A percentile compares a stretch with the other conserved stretches of the same genome.
These are phyloP conservation scores for Niveomyces coronatus DNA, from an alignment of 2,329 filamentous ascomycete species.

Conservation along the genomic window DNA sequence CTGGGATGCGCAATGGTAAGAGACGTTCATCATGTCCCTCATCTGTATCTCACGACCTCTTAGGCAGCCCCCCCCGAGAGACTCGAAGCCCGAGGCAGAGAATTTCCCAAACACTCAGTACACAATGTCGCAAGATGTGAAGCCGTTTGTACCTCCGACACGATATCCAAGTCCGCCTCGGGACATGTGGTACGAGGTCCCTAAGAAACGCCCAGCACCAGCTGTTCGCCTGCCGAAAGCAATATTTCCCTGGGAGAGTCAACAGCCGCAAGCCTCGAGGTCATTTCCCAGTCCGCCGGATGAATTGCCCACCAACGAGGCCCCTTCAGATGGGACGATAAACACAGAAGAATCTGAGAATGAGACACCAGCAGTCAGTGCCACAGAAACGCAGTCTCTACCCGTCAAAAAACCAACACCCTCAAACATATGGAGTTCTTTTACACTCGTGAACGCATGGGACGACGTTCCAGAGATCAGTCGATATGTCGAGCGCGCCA, in stretches of 20 bases:
- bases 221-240: slow-evolving; percentile 47
- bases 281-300: slow-evolving; percentile 38
- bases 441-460: slow-evolving; percentile 79
- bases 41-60: neutral
- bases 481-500: slow-evolving; percentile 70
- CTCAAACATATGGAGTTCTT: slow-evolving; percentile 60
- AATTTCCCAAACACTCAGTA: slow-evolving; percentile 75
- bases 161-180: slow-evolving; percentile 74
- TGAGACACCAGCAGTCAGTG: neutral
- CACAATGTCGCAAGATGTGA: slow-evolving; percentile 66
- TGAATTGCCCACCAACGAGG: slow-evolving; percentile 15
- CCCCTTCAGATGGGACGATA: neutral
- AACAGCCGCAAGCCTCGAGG: slow-evolving; percentile 51
- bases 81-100: slow-evolving; percentile 73
- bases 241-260: slow-evolving; percentile 86
- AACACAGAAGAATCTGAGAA: slow-evolving; percentile 13
- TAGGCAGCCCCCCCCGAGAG: slow-evolving; percentile 50
- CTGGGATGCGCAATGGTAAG: slow-evolving; percentile 47
- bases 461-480: slow-evolving; percentile 84
- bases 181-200: slow-evolving; percentile 83
- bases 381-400: slow-evolving; percentile 5
- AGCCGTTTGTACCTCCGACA: slow-evolving; percentile 66
- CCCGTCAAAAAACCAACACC: slow-evolving; percentile 20
- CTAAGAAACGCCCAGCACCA: slow-evolving; percentile 48
- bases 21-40: neutral